Base-by-base conservation (phyloP, 495 filamentous ascomycete genomes). In the Penicillium bialowiezense region DNA sequence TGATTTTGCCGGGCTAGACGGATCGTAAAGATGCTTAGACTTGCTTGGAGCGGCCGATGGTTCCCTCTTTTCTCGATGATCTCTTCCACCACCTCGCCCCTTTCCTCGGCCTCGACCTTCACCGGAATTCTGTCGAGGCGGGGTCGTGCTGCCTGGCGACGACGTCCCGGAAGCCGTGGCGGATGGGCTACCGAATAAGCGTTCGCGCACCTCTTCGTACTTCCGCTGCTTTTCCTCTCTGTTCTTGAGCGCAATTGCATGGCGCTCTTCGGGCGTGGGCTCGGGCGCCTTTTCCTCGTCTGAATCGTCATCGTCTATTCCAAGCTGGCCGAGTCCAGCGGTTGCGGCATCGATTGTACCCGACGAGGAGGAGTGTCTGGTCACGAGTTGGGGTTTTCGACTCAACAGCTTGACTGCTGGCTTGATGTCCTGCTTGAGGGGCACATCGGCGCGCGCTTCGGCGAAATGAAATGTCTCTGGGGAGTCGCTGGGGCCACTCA, bases 141-240 rank as follows among this genome's bases (percentile, higher is more conserved):
- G 85, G 8, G 86, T 89, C 1, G 77, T 74, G 51, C 69, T 80
- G 12, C 85, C 81, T 0, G 84, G 79, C 34, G 77, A 77, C 7
- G 84, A 80, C 14, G 73, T 74, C 9, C 73, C 77, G 5, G 74
- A 76, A 2, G 61, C 65, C 5, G 63, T 68, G 12, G 76, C 62
- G 5, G 71, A 74, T 8, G 77, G 68, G 7, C 73, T 78, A 18
- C 89, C 90, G 64, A 96, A 91, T n/a, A 95, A 78, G 61, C 85
- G 82, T 56, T 90, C 87, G 10, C 91, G 77, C 2, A 79, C 87
- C 68, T 95, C 90, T 44, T 91, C 85, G 62, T 96, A 96, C 40
- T 85, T 87, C 40, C 83, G 83, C 70, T 92, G 85, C 73, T 91
- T 95, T 68, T 95, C 90, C 58, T 95, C 90, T 3, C 79, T 76